phyloP scores from a whole-genome alignment of 257 asterid genomes.

The Plectranthus barbatus region DNA sequence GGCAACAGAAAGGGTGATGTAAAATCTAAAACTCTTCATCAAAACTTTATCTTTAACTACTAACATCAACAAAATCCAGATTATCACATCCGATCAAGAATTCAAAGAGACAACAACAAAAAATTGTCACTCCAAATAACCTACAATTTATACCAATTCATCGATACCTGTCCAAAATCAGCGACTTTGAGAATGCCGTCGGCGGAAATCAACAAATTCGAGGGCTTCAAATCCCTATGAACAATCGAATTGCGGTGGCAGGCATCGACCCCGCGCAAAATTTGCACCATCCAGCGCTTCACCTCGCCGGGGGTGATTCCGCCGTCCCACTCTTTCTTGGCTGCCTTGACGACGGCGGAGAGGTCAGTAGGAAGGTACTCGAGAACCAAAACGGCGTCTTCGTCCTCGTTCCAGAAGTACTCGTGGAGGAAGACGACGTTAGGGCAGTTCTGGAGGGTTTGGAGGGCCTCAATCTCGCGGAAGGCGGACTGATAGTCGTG shows the following conservation, averaged over 20 bases:
- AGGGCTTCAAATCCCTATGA: slow-evolving; percentile 88
- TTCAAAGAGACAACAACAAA: not conserved
- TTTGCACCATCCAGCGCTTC: slow-evolving; percentile 86
- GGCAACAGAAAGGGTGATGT: not conserved
- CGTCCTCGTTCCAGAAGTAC: slow-evolving; percentile 89
- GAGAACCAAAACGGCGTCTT: slow-evolving; percentile 83
- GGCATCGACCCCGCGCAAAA: slow-evolving; percentile 60
- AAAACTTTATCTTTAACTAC: not conserved
- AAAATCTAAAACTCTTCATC: not conserved
- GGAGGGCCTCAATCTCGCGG: slow-evolving; percentile 83
- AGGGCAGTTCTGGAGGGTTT: slow-evolving; percentile 57
- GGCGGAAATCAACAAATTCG: slow-evolving; percentile 76
- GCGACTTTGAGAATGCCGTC: slow-evolving; percentile 84
- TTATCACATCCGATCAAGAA: not conserved
- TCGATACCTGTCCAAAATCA: slow-evolving; percentile 88
- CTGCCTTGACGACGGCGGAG: slow-evolving; percentile 52
- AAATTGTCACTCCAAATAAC: not conserved
- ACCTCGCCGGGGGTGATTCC: slow-evolving; percentile 65
- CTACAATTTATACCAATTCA: too few species aligned
- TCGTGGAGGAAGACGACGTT: slow-evolving; percentile 64
- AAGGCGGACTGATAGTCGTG: slow-evolving; percentile 86
- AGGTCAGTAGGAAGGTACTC: slow-evolving; percentile 85
- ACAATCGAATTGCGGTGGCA: slow-evolving; percentile 78
- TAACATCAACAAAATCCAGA: not conserved
- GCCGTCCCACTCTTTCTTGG: slow-evolving; percentile 51